Base-by-base conservation (phyloP, 345 rosid genomes). In the Viola odorata region DNA sequence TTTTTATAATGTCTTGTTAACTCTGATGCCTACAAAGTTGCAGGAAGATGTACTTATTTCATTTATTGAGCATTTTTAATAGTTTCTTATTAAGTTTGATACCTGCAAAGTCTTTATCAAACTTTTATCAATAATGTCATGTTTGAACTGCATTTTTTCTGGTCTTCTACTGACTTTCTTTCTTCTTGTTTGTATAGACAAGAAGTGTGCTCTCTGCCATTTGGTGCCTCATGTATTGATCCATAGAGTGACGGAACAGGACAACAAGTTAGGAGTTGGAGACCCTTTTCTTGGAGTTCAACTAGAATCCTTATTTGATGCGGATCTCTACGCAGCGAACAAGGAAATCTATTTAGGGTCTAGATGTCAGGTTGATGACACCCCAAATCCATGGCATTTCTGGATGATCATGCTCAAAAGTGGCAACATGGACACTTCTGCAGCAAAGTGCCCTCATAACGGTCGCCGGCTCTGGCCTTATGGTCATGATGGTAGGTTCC, bases 361-460 rank as follows among this genome's bases (percentile, higher is more conserved):
- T 8, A 64, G 81, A 49, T 87, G 95, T 39, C 63, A 84, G 65
- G 91, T 90, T 41, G 13, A 73, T 37, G 90, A 82, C 69, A 14
- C 52, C 12, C 82, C 79, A 51, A 78, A 65, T 5, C 91, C 92
- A 42, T 85, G 95, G 95, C 88, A 89, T 38, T 90, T 85, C 67
- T 87, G 97, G 96, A 87, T 82, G 91, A 66, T 87, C 57, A 90
- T 90, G 97, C 78, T 90, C 45, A 90, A 90, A 67, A 90, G 87
- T 75, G 97, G 97, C 3, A 87, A 91, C 73, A 82, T 73, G 58
- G 96, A 87, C 70, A 77, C 85, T 41, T 66, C 23, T 5, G 76
- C 85, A 32, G 76, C 82, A 53, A 65, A 73, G 23, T 91, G 97
- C 45, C 97, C 92, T 14, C 14, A 77, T 53, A 81, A 91, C 52